Evolutionary conservation across 2,329 filamentous ascomycete genomes (phyloP).

Genomic region (Pyrenophora tritici-repentis): DNA sequence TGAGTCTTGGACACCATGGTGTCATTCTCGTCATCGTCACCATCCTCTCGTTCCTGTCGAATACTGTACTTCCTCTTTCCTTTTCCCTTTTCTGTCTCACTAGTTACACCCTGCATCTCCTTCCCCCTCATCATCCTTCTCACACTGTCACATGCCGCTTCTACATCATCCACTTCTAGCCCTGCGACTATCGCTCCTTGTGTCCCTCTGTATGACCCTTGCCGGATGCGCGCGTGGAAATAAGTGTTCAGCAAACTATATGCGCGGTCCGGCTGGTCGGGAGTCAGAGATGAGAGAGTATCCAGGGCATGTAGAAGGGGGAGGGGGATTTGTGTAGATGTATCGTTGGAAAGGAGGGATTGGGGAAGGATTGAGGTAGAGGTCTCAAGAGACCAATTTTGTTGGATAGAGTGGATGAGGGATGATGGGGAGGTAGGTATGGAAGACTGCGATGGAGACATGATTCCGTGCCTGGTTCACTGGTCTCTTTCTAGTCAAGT

Average conservation of each 20-base stretch:
- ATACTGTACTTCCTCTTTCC: conserved; percentile 13
- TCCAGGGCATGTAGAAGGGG: conserved; percentile 6
- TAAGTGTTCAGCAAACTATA: conserved; percentile 19
- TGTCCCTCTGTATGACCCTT: not conserved
- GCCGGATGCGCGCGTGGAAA: conserved; percentile 14
- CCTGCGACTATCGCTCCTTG: not conserved
- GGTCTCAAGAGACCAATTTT: conserved; percentile 7
- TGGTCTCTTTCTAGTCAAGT: too few relatives aligned
- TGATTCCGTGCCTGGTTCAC: too few relatives aligned
- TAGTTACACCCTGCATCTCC: not conserved
- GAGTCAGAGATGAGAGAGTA: conserved; percentile 12
- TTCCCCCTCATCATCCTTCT: conserved; percentile 11
- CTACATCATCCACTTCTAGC: conserved; percentile 15
- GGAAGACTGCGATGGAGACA: not conserved
- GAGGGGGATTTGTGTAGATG: not conserved
- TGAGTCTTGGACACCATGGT: not conserved
- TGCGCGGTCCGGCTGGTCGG: conserved; percentile 17
- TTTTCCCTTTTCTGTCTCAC: not conserved
- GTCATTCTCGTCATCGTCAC: not conserved
- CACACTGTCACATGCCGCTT: conserved; percentile 18
- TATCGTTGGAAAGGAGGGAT: not conserved
- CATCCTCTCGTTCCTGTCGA: not conserved
- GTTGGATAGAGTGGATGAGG: conserved; percentile 2
- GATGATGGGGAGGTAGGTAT: not conserved
- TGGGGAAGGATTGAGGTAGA: not conserved